These are phyloP conservation scores for Hippophae rhamnoides DNA, from an alignment of 306 rosid genomes.

Conservation along the genomic window DNA sequence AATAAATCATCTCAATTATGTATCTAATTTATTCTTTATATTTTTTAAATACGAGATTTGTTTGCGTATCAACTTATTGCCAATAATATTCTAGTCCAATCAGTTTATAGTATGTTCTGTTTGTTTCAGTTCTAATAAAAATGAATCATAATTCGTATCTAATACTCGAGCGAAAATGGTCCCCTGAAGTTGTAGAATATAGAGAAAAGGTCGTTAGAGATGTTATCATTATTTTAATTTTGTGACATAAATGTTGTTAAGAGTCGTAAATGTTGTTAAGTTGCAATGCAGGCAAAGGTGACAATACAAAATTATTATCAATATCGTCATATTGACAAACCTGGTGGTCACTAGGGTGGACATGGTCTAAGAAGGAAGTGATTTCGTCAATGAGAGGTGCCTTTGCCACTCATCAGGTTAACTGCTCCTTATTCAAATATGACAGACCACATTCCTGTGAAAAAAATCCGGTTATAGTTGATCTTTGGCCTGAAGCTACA, in stretches of 20 bases:
- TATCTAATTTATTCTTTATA: too few relatives aligned
- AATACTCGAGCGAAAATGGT: neutral
- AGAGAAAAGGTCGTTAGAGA: neutral
- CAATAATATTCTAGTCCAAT: too few relatives aligned
- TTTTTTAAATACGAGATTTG: too few relatives aligned
- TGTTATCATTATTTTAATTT: too few relatives aligned
- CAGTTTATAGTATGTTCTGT: too few relatives aligned
- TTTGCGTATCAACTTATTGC: too few relatives aligned
- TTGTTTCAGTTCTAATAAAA: too few relatives aligned
- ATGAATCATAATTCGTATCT: neutral
- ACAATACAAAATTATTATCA: constrained; percentile 45
- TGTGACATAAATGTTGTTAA: neutral
- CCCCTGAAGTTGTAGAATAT: neutral
- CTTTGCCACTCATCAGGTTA: constrained; percentile 49
- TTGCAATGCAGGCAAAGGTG: constrained; percentile 50
- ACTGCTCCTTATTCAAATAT: constrained; percentile 41
- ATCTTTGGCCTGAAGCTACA: constrained; percentile 33
- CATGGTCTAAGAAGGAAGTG: constrained; percentile 56
- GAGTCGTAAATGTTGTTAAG: constrained; percentile 1
- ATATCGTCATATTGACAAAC: constrained; percentile 60
- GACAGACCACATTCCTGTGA: constrained; percentile 58
- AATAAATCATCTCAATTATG: too few relatives aligned
- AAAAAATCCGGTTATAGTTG: constrained; percentile 43
- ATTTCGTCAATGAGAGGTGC: constrained; percentile 78
- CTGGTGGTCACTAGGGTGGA: constrained; percentile 76